Conservation (phyloP, 108 stramenopile species). For the Parmales sp. region DNA sequence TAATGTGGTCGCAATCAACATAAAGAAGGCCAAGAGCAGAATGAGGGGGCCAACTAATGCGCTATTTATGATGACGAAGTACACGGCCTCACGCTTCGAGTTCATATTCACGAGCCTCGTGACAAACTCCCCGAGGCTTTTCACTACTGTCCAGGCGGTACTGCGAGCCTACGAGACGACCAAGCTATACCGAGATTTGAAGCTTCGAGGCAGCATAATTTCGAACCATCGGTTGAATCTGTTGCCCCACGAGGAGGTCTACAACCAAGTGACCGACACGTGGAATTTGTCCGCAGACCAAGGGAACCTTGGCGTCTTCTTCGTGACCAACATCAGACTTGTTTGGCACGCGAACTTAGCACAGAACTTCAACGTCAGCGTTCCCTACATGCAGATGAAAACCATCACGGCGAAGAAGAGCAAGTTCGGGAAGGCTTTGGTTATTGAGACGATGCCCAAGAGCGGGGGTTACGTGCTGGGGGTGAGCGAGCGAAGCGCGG, state of each 20-base stretch:
- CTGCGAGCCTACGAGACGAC: conserved; percentile 50
- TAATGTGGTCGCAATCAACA: conserved; percentile 29
- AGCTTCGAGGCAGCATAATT: conserved; percentile 42
- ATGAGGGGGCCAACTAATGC: conserved; percentile 45
- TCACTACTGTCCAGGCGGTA: conserved; percentile 53
- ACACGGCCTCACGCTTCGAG: conserved; percentile 28
- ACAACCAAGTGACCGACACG: conserved; percentile 32
- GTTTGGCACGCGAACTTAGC: conserved; percentile 58
- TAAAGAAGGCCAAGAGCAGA: conserved; percentile 29
- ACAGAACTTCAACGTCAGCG: conserved; percentile 53
- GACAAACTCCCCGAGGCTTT: conserved; percentile 39
- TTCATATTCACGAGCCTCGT: conserved; percentile 56
- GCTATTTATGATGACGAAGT: conserved; percentile 40
- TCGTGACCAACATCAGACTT: conserved; percentile 49
- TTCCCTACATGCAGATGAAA: conserved; percentile 51
- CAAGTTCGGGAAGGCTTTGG: conserved; percentile 47
- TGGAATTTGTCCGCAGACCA: conserved; percentile 55
- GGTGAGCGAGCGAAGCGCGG: too few relatives aligned
- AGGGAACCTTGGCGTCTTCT: conserved; percentile 48
- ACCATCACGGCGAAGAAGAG: conserved; percentile 20
- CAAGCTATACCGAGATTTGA: conserved; percentile 46
- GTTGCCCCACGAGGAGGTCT: conserved; percentile 41
- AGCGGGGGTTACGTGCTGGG: conserved; percentile 47
- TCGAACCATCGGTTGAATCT: conserved; percentile 22
- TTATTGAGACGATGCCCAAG: conserved; percentile 33